Evolutionary conservation across 306 rosid genomes (phyloP).

Genomic region (Corylus americana): DNA sequence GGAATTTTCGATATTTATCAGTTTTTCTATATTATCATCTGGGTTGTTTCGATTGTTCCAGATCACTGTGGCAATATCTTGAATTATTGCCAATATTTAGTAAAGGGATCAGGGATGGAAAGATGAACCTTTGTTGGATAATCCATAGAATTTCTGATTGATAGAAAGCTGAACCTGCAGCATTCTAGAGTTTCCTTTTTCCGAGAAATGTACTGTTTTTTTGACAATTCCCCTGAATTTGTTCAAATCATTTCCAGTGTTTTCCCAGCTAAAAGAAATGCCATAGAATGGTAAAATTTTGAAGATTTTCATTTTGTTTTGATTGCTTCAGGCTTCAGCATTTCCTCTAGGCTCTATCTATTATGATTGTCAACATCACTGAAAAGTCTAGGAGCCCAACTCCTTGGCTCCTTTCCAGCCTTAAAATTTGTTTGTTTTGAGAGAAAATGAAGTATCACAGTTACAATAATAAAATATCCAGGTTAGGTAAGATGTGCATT

Average conservation of each 20-base stretch:
- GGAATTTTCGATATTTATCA: constrained; percentile 27
- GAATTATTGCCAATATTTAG: background rate
- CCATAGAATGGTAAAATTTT: background rate
- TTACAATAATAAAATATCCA: constrained; percentile 1
- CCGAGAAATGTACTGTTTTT: background rate
- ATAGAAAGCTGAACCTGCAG: too few relatives aligned
- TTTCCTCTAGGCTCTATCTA: background rate
- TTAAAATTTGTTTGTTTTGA: constrained; percentile 1
- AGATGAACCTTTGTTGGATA: background rate
- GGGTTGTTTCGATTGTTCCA: background rate
- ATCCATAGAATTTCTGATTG: background rate
- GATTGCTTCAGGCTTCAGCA: background rate
- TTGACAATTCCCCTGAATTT: background rate
- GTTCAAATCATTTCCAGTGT: too few relatives aligned
- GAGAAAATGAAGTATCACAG: constrained; percentile 21
- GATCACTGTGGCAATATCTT: background rate
- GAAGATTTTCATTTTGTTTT: background rate
- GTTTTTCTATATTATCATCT: constrained; percentile 25
- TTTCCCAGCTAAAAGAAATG: too few relatives aligned
- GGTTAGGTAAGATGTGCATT: constrained; percentile 26
- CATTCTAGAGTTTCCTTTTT: background rate
- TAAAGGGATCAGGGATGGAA: background rate
- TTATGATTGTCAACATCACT: constrained; percentile 6
- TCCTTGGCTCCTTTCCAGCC: constrained; percentile 1
- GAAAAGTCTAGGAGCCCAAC: background rate